Base-by-base conservation (phyloP, 1,139 yeast species). In the Candida sanyaensis region DNA sequence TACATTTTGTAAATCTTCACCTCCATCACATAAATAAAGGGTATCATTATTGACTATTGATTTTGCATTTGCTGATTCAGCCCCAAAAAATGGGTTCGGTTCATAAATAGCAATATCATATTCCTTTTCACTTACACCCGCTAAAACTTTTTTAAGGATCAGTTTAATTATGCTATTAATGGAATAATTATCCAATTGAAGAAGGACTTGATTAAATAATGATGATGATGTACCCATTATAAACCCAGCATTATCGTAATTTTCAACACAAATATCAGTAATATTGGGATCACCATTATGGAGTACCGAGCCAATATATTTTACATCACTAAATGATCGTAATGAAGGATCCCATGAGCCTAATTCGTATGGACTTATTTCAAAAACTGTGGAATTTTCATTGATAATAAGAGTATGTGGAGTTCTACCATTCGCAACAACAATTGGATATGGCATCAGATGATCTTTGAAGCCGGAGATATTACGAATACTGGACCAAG, bases 11-110 rank as follows among this genome's bases (percentile, higher is more conserved):
- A 64, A 66, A 66, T 88, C 96, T 65, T 86, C 92, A 55, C 97
- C 96, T 51, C 97, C 97, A 62, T 91, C 97, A n/a, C 84, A 92
- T 51, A 90, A 73, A 59, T 68, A 80, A 40, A 91, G 73, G 4
- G 79, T 69, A 5, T 77, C 74, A 57, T 64, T 61, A 45, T 57
- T 47, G 44, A 65, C 53, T 48, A 75, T 64, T 44, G 57, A 55
- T 28, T 58, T 60, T 46, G 55, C 55, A 11, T 59, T 59, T 38
- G 56, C 59, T 17, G 59, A 55, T 6, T 55, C 54, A n/a, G 56
- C 51, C 3, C 60, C 54, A 43, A 55, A 58, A 55, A 73, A 75
- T 6, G 80, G 80, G 51, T 75, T 75, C 11, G 80, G 80, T 8
- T 55, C 48, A 56, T 73, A 75, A 8, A 64, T 52, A 1, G 80